Conservation (phyloP, 2,329 filamentous ascomycete genomes). For the Scedosporium minutisporum region DNA sequence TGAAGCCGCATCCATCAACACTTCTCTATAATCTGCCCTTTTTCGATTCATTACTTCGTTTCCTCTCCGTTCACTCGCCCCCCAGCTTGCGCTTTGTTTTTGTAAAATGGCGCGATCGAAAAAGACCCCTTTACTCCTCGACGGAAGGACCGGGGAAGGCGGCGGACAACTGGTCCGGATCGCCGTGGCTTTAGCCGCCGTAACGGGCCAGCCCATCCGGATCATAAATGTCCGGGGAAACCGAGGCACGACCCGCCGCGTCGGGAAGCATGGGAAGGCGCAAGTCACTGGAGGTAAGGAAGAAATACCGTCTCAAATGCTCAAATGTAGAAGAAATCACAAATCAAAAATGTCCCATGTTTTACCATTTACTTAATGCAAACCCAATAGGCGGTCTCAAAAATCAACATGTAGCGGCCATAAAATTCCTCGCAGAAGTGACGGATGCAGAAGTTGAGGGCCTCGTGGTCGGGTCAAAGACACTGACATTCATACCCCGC, state of each 20-base stretch:
- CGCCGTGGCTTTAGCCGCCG: constrained; percentile 44
- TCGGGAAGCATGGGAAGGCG: constrained; percentile 20
- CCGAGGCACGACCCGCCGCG: constrained; percentile 18
- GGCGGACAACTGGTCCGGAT: constrained; percentile 52
- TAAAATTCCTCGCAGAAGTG: constrained; percentile 42
- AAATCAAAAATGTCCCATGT: neutral
- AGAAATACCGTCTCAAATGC: neutral
- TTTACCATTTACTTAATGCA: too few relatives aligned
- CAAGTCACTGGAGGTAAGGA: constrained; percentile 6
- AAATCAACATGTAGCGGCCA: constrained; percentile 48
- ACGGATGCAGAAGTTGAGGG: constrained; percentile 42
- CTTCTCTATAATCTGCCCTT: too few relatives aligned
- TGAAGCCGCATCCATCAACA: too few relatives aligned
- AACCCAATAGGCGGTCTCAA: constrained; percentile 36
- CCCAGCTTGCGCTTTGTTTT: too few relatives aligned
- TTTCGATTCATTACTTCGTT: neutral
- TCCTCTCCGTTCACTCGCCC: neutral
- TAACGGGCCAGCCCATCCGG: constrained; percentile 42
- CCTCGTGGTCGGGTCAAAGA: constrained; percentile 39
- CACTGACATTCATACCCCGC: constrained; percentile 36
- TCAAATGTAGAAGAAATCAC: neutral
- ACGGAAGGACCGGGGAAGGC: constrained; percentile 50
- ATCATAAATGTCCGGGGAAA: constrained; percentile 49
- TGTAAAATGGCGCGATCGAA: constrained; percentile 19
- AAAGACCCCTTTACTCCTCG: constrained; percentile 22